These are phyloP conservation scores for Xerocomus spinulosus DNA, from an alignment of 768 basidiomycete species.

Conservation along the genomic window DNA sequence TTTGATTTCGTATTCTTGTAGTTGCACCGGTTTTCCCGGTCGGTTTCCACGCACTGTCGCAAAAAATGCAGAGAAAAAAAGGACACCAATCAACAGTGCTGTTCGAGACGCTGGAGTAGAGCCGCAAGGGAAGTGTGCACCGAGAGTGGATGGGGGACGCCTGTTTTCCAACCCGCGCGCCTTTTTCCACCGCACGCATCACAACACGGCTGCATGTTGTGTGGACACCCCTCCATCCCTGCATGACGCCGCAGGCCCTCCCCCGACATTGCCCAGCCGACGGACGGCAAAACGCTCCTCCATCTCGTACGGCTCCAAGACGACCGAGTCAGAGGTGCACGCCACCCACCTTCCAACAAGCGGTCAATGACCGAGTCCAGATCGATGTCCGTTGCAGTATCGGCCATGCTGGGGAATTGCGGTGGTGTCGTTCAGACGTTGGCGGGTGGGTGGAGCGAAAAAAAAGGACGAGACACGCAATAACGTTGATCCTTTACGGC, in stretches of 20 bases:
- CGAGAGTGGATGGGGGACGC: background rate
- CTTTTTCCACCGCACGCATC: slow-evolving; percentile 7
- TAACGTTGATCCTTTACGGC: slow-evolving; percentile 20
- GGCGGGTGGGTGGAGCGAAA: slow-evolving; percentile 15
- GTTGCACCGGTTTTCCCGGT: slow-evolving; percentile 95
- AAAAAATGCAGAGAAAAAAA: slow-evolving; percentile 19
- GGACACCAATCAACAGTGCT: slow-evolving; percentile 13
- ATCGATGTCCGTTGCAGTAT: slow-evolving; percentile 89
- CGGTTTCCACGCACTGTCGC: slow-evolving; percentile 90
- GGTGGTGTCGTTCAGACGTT: slow-evolving; percentile 9
- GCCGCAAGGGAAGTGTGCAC: background rate
- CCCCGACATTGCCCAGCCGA: background rate
- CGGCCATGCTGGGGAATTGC: slow-evolving; percentile 52
- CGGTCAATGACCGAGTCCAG: slow-evolving; percentile 99
- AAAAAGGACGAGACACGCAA: slow-evolving; percentile 25
- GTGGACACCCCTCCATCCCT: background rate
- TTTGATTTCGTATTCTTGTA: slow-evolving; percentile 99
- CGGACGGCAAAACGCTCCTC: slow-evolving; percentile 1
- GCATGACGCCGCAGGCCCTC: slow-evolving; percentile 10
- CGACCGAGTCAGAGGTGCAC: slow-evolving; percentile 22
- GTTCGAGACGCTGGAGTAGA: background rate
- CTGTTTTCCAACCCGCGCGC: background rate
- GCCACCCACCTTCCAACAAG: slow-evolving; percentile 86
- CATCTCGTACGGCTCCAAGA: slow-evolving; percentile 11
- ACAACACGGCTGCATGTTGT: slow-evolving; percentile 18